A percentile compares a stretch with the other conserved stretches of the same genome.
Conservation (phyloP, 768 basidiomycete genomes). For the Jaapia argillacea region DNA sequence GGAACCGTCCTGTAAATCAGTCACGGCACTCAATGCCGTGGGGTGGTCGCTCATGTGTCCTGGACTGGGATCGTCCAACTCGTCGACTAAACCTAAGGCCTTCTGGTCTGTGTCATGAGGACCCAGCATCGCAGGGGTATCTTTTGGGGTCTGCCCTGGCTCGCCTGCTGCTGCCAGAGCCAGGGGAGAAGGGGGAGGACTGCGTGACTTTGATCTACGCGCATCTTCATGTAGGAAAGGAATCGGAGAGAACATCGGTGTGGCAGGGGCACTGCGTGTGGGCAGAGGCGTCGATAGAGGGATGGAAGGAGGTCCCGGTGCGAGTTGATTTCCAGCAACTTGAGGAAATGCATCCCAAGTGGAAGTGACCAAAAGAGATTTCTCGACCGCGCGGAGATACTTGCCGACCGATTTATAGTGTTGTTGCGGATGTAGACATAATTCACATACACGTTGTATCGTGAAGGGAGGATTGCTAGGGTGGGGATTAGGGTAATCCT, state of each 20-base stretch:
- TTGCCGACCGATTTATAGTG: slow-evolving; percentile 78
- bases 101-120: slow-evolving; percentile 28
- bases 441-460: slow-evolving; percentile 82
- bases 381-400: slow-evolving; percentile 81
- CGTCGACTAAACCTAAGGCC: slow-evolving; percentile 72
- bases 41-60: slow-evolving; percentile 81
- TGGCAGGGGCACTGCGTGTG: slow-evolving; percentile 57
- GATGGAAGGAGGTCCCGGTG: slow-evolving; percentile 25
- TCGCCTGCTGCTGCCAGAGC: slow-evolving; percentile 31
- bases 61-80: slow-evolving; percentile 75
- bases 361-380: slow-evolving; percentile 76
- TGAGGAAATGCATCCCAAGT: slow-evolving; percentile 66
- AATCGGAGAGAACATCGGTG: slow-evolving; percentile 82
- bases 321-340: slow-evolving; percentile 27
- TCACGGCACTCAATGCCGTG: slow-evolving; percentile 57
- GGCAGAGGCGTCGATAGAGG: slow-evolving; percentile 29
- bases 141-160: slow-evolving; percentile 14
- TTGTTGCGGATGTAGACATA: slow-evolving; percentile 54
- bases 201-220: slow-evolving; percentile 68
- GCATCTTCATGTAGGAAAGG: slow-evolving; percentile 81
- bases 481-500: no score
- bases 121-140: slow-evolving; percentile 19
- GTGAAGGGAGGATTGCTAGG: slow-evolving; percentile 71
- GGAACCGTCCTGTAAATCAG: slow-evolving; percentile 25
- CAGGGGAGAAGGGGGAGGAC: slow-evolving; percentile 71